A percentile compares a stretch with the other conserved stretches of the same genome.
phyloP scores from a whole-genome alignment of 345 rosid genomes.

The Pistacia vera region DNA sequence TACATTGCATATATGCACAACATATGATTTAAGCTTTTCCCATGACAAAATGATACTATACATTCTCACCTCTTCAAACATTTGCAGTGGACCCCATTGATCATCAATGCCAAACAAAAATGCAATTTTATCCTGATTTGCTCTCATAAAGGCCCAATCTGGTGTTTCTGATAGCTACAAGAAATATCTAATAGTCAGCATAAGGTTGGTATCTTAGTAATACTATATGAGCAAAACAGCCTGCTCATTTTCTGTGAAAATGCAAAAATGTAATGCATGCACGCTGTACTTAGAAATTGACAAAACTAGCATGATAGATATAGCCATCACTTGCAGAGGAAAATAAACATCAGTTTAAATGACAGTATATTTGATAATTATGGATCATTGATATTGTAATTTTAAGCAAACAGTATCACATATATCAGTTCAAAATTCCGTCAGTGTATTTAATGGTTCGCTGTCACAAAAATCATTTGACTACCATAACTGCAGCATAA shows the following conservation, averaged over 20 bases:
- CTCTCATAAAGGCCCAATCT: constrained; percentile 78
- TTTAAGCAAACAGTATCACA: not conserved
- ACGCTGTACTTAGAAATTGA: not conserved
- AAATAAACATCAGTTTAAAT: constrained; percentile 3
- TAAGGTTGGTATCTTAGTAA: not conserved
- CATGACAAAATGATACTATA: not conserved
- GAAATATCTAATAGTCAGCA: constrained; percentile 27
- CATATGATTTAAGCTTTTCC: not conserved
- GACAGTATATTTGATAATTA: not conserved
- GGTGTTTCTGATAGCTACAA: constrained; percentile 66
- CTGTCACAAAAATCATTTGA: not conserved
- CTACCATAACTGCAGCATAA: not conserved
- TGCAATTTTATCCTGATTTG: constrained; percentile 53
- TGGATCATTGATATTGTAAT: not conserved
- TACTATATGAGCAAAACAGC: not conserved
- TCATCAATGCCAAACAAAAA: constrained; percentile 76
- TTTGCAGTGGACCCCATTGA: constrained; percentile 84
- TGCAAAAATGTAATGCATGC: not conserved
- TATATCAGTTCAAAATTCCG: not conserved
- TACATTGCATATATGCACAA: not conserved
- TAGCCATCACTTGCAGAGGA: not conserved
- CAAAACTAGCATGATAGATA: not conserved
- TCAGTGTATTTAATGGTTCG: not conserved
- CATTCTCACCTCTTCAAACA: constrained; percentile 70
- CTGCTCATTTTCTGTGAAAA: not conserved